phyloP scores from a whole-genome alignment of 2,329 filamentous ascomycete genomes.

The Epichloe aotearoae region DNA sequence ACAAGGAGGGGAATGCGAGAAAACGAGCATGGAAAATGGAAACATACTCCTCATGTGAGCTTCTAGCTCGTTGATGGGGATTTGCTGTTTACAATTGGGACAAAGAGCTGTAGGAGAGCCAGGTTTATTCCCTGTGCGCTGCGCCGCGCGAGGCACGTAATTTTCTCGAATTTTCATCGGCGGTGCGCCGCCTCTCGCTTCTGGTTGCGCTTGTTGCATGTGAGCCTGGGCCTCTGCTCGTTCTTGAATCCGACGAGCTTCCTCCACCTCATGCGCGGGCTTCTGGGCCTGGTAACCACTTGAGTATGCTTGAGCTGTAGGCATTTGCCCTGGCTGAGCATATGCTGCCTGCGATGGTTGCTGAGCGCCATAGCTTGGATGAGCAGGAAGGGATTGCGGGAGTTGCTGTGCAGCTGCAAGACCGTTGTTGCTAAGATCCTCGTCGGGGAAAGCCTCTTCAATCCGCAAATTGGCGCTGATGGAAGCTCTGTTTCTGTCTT shows the following conservation, averaged over 20 bases:
- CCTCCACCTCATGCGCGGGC: slow-evolving; percentile 45
- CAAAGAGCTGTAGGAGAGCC: slow-evolving; percentile 61
- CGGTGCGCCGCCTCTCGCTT: slow-evolving; percentile 52
- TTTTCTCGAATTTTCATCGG: slow-evolving; percentile 88
- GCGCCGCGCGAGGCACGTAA: slow-evolving; percentile 75
- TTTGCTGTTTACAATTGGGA: slow-evolving; percentile 84
- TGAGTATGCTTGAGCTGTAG: slow-evolving; percentile 22
- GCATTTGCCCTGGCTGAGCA: slow-evolving; percentile 23
- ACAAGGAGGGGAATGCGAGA: not conserved
- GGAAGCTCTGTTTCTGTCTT: slow-evolving; percentile 86
- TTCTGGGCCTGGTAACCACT: slow-evolving; percentile 18
- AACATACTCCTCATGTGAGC: slow-evolving; percentile 75
- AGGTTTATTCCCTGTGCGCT: slow-evolving; percentile 53
- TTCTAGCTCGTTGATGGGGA: slow-evolving; percentile 76
- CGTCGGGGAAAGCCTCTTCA: slow-evolving; percentile 87
- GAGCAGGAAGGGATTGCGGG: slow-evolving; percentile 30
- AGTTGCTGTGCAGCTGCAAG: slow-evolving; percentile 24
- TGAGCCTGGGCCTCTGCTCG: slow-evolving; percentile 45
- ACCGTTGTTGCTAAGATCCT: slow-evolving; percentile 38
- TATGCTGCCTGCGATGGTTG: slow-evolving; percentile 16
- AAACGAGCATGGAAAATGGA: not conserved
- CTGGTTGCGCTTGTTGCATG: slow-evolving; percentile 65
- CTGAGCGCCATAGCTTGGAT: slow-evolving; percentile 28
- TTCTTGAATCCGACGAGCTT: slow-evolving; percentile 50
- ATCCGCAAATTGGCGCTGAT: slow-evolving; percentile 72